A percentile compares a stretch with the other conserved stretches of the same genome.
Conservation (phyloP, 2,329 filamentous ascomycete species). For the Rugonectria rugulosa region DNA sequence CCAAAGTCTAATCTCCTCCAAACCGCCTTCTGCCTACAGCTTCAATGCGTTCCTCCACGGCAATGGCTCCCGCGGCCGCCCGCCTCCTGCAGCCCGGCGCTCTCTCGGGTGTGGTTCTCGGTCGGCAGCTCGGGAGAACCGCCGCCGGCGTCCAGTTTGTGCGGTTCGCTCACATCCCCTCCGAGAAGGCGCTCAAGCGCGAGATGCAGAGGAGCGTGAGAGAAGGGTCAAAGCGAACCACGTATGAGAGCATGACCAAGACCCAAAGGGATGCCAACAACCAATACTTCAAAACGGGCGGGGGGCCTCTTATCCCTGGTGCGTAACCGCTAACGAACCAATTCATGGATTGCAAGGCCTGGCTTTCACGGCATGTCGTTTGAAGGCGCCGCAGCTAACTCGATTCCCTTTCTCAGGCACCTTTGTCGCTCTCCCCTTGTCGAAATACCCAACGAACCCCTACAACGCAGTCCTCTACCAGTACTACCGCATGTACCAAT, state of each 20-base stretch:
- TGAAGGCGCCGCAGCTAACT: too few species aligned
- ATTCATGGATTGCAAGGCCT: constrained; percentile 3
- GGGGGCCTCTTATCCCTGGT: constrained; percentile 46
- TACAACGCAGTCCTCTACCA: constrained; percentile 46
- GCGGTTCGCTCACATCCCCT: constrained; percentile 39
- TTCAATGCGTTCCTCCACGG: constrained; percentile 29
- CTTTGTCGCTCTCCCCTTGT: constrained; percentile 54
- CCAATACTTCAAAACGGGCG: constrained; percentile 45
- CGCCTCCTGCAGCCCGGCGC: constrained; percentile 32
- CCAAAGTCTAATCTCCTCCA: too few species aligned
- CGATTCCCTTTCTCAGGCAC: constrained; percentile 48
- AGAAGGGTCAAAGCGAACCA: constrained; percentile 34
- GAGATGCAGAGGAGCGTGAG: constrained; percentile 40
- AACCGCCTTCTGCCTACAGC: background rate
- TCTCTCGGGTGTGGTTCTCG: constrained; percentile 19
- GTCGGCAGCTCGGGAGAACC: constrained; percentile 29
- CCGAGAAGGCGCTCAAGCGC: constrained; percentile 35
- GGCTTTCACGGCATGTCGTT: too few species aligned
- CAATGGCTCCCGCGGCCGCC: constrained; percentile 26
- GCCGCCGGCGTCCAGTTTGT: constrained; percentile 31
- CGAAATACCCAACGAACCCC: constrained; percentile 42
- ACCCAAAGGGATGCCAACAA: constrained; percentile 42
- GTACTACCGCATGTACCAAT: constrained; percentile 47
- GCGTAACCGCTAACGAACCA: constrained; percentile 23
- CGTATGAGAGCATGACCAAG: constrained; percentile 40